These are phyloP conservation scores for Picea sitchensis DNA, from an alignment of 75 land plant species.

Conservation along the genomic window DNA sequence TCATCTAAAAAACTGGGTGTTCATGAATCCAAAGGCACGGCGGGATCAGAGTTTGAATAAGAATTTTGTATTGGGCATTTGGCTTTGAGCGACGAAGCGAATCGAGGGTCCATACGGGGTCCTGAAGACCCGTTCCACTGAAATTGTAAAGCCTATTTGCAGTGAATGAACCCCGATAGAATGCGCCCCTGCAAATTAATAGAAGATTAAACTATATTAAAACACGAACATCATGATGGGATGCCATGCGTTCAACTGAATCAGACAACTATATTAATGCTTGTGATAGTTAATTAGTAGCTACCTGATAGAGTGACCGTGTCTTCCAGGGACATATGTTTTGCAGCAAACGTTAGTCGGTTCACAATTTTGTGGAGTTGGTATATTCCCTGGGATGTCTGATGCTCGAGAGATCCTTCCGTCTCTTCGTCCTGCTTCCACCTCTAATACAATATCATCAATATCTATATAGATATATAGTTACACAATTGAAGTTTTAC, in stretches of 20 bases:
- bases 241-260: neutral
- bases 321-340: neutral
- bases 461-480: neutral
- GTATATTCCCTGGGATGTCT: neutral
- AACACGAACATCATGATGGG: neutral
- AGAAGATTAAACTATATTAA: no score
- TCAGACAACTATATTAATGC: neutral
- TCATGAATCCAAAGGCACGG: slow-evolving; percentile 8
- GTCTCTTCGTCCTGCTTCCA: slow-evolving; percentile 28
- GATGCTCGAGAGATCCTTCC: slow-evolving; percentile 28
- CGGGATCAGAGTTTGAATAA: neutral
- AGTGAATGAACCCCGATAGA: slow-evolving; percentile 46
- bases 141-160: neutral
- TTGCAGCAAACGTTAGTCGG: neutral
- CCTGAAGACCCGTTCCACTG: neutral
- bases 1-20: slow-evolving; percentile 22
- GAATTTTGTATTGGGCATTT: neutral
- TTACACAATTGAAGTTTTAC: neutral
- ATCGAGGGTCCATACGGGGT: neutral
- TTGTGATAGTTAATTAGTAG: neutral
- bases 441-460: slow-evolving; percentile 6
- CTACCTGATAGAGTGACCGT: neutral
- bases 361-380: neutral
- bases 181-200: slow-evolving; percentile 46
- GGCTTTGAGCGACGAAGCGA: neutral